phyloP scores from a whole-genome alignment of 108 stramenopile species.

The Cylindrotheca closterium region DNA sequence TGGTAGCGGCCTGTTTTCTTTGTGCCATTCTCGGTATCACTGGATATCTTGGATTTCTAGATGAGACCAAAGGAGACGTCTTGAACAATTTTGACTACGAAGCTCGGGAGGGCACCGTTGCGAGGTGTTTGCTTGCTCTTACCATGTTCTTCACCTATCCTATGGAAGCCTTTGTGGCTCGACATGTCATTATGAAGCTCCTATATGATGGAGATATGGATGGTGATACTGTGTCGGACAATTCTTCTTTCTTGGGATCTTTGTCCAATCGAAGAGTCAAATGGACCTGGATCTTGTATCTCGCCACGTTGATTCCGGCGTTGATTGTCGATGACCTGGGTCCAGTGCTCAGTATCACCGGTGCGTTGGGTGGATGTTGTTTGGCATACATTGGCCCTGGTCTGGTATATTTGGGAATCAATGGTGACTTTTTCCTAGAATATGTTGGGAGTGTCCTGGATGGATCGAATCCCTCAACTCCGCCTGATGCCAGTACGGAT shows the following conservation, averaged over 20 bases:
- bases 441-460: neutral
- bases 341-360: slow-evolving; percentile 77
- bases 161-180: slow-evolving; percentile 80
- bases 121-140: slow-evolving; percentile 63
- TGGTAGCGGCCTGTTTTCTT: slow-evolving; percentile 40
- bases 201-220: slow-evolving; percentile 77
- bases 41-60: slow-evolving; percentile 81
- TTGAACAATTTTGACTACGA: slow-evolving; percentile 75
- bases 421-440: slow-evolving; percentile 65
- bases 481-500: neutral
- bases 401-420: slow-evolving; percentile 71
- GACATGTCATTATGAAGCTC: slow-evolving; percentile 71
- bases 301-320: slow-evolving; percentile 65
- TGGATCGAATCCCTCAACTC: neutral
- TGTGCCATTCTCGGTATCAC: slow-evolving; percentile 60
- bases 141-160: slow-evolving; percentile 88
- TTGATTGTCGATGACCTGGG: slow-evolving; percentile 75
- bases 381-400: slow-evolving; percentile 78
- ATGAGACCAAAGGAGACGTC: slow-evolving; percentile 72
- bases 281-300: slow-evolving; percentile 61
- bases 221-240: slow-evolving; percentile 20
- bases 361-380: slow-evolving; percentile 68
- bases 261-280: slow-evolving; percentile 47
- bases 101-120: slow-evolving; percentile 50
- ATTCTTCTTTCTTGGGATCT: slow-evolving; percentile 28